These are phyloP conservation scores for Lachnellula suecica DNA, from an alignment of 2,329 filamentous ascomycete species.

Conservation along the genomic window DNA sequence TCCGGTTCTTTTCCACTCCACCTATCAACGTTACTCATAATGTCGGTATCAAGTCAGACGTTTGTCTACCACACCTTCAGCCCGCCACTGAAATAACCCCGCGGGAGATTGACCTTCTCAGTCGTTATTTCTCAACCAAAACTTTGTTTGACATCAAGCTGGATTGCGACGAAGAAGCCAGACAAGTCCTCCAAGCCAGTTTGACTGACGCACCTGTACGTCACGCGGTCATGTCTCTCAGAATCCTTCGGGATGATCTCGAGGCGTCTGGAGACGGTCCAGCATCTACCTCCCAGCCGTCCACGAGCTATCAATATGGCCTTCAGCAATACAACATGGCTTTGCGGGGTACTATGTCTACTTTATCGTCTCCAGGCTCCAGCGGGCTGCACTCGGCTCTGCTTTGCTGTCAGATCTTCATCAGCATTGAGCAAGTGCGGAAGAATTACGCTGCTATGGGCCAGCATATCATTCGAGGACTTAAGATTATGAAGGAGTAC, in stretches of 20 bases:
- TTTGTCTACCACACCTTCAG: conserved; percentile 19
- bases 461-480: conserved; percentile 42
- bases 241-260: conserved; percentile 39
- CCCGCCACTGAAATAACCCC: conserved; percentile 25
- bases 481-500: conserved; percentile 44
- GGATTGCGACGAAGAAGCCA: conserved; percentile 39
- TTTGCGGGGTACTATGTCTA: conserved; percentile 39
- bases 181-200: conserved; percentile 38
- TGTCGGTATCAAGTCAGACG: conserved; percentile 20
- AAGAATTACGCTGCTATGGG: conserved; percentile 41
- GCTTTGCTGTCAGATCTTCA: conserved; percentile 46
- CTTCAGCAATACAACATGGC: conserved; percentile 44
- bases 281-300: conserved; percentile 30
- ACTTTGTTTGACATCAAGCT: conserved; percentile 40
- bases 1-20: conserved; percentile 31
- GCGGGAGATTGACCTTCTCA: conserved; percentile 36
- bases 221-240: conserved; percentile 41
- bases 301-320: conserved; percentile 36
- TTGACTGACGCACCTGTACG: conserved; percentile 36
- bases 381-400: conserved; percentile 38
- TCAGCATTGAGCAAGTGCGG: conserved; percentile 46
- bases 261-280: conserved; percentile 33
- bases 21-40: conserved; percentile 18
- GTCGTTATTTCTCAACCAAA: conserved; percentile 42
- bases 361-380: conserved; percentile 34